Conservation (phyloP, 192 early-diverging fungal genomes). For the Gorgonomyces haynaldii region DNA sequence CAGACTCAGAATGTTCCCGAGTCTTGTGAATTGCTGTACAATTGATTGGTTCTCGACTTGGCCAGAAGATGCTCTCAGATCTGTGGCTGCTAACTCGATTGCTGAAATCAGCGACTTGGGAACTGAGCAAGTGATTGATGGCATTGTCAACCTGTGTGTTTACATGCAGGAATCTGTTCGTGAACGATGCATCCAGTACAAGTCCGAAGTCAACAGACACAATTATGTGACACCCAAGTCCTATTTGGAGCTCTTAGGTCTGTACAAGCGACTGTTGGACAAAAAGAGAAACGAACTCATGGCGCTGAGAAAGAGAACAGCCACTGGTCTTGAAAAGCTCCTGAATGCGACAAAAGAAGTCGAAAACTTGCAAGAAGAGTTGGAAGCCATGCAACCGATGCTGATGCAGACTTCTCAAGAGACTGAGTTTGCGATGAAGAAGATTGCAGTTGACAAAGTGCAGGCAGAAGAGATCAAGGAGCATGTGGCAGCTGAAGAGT, state of each 20-base stretch:
- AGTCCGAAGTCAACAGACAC: constrained; percentile 42
- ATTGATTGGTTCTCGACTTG: constrained; percentile 59
- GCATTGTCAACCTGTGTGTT: constrained; percentile 46
- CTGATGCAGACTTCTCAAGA: constrained; percentile 49
- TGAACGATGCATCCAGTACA: constrained; percentile 37
- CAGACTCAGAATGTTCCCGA: constrained; percentile 49
- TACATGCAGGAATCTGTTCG: constrained; percentile 49
- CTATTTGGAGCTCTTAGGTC: constrained; percentile 46
- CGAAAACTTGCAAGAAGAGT: constrained; percentile 50
- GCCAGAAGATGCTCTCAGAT: constrained; percentile 48
- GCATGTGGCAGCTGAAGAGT: constrained; percentile 40
- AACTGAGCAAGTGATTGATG: constrained; percentile 45
- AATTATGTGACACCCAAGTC: constrained; percentile 57
- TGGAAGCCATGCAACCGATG: constrained; percentile 55
- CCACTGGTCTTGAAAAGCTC: constrained; percentile 49
- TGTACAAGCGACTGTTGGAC: constrained; percentile 44
- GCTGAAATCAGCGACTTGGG: constrained; percentile 46
- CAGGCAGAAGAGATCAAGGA: constrained; percentile 51
- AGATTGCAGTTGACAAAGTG: constrained; percentile 48
- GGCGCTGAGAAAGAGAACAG: constrained; percentile 37
- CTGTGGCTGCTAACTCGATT: constrained; percentile 44
- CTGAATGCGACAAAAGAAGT: constrained; percentile 49
- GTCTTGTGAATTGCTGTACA: constrained; percentile 53
- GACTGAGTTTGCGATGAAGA: constrained; percentile 50
- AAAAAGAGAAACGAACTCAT: constrained; percentile 45